Evolutionary conservation across 805 yeast genomes (phyloP), one percentile per base, ranked within the genome.

Genomic region (Pichia insulana): DNA sequence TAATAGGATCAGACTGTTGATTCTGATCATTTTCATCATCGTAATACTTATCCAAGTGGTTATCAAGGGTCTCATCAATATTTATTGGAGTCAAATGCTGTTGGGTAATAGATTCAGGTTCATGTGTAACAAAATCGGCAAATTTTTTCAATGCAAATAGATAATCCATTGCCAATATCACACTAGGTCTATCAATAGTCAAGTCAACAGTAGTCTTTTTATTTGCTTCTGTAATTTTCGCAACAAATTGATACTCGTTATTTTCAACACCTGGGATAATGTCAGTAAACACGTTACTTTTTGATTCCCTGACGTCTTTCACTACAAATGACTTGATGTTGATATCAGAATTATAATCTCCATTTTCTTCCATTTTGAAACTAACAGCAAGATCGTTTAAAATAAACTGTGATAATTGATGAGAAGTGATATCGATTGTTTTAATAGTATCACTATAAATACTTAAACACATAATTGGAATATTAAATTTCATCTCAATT

Each of bases 101-200:
- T 16, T 44, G 51, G 27, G 58, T 39, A 18, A 46, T 62, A 20
- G 73, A 49, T 0, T 36, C 31, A 11, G 51, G 50, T 32, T 39
- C 31, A 28, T 41, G 45, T 7, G 46, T 40, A 5, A 78, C 84
- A 35, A 65, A 67, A 42, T 73, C 79, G n/a, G 68, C 58, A 56
- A 81, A 89, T 0, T 65, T 56, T 49, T 83, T 83, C 50, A 92
- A 54, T 2, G 92, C 85, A 59, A 89, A 75, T 30, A 90, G 55
- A 59, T 86, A 89, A 56, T 89, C 97, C 50, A 92, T 64, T 0
- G 97, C 96, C 25, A 92, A 58, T 38, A 92, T 78, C 10, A 83
- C 72, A 44, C 74, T 75, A 0, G 97, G 97, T 47, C 81, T 83
- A 46, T 86, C 95, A 10, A 90, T 71, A 0, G 87, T 76, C 4